Evolutionary conservation across 768 basidiomycete genomes (phyloP), one percentile per base, ranked within the genome.

Genomic region (Terana coerulea): DNA sequence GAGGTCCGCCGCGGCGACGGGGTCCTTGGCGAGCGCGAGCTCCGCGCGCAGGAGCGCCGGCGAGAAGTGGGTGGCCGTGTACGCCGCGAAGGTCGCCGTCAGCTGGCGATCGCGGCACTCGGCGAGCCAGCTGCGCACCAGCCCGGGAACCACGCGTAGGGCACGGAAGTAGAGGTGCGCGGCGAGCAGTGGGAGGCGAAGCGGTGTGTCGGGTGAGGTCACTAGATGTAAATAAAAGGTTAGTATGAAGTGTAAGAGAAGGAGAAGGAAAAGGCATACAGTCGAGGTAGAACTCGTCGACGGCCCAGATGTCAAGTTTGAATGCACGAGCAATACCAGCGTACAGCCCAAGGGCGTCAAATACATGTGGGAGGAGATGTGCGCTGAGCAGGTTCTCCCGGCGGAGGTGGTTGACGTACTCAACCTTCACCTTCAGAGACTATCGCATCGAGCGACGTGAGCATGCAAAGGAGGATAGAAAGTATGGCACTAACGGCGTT

Each of bases 151-250:
- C 8, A 83, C 81, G 8, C 88, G 76, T 11, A 98, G 77, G 1
- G 92, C 80, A 24, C 91, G 88, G 65, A 95, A 94, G 68, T 89
- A 97, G 12, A 95, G 74, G 58, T 98, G 91, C 0, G 91, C 91
- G 3, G 90, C 83, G 5, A 98, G 70, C 4, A 95, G 72, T 8
- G 74, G 78, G 33, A 86, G 68, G 54, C 80, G 76, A 52, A 81
- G 67, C 0, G 70, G 52, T 5, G 74, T 71, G 9, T 73, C 77
- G 0, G 78, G 67, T 57, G 86, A 78, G 44, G 83, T 85, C 21
- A 79, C 86, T 89, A 58, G 49, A 29, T 22, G 29, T 10, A 37
- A 17, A 54, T 0, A n/a, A 34, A 17, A 17, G 47, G 41, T 25
- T 30, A 19, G 21, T 21, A 33, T 10, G n/a, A 39, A 47, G 25